Evolutionary conservation across 2,329 filamentous ascomycete species (phyloP), one percentile per base, ranked within the genome.

Genomic region (Xylaria sp.): DNA sequence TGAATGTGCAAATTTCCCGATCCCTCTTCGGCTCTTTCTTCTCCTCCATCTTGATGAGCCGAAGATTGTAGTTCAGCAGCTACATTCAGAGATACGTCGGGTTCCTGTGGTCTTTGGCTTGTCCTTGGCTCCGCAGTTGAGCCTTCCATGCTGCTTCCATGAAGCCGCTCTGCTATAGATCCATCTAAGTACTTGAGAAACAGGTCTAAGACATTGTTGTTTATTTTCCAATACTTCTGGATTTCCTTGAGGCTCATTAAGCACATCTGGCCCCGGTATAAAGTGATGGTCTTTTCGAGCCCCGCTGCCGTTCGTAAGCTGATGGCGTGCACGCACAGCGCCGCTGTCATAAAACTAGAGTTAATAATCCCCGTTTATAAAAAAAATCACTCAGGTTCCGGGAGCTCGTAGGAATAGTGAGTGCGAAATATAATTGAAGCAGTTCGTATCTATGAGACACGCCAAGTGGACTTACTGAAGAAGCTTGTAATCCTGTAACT

Each of bases 201-300:
- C 25, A 52, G 32, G 48, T 52, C 48, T n/a, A 52, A 52, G 13
- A 52, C 15, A 52, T 30, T 52, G 15, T 52, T 52, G 10, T 52
- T 52, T 30, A 52, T 52, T n/a, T 52, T 52, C 48, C 48, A 52
- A 32, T 52, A 52, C 48, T 52, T 52, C 23, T 52, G 48, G 10
- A 52, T 52, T 15, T 52, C 48, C 18, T 52, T 52, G 7, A 52
- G 48, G 15, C 48, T n/a, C 48, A 52, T 52, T 25, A 52, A 52
- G 48, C 48, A 52, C 48, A 52, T 52, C 25, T n/a, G 48, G 13
- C 48, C 48, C 7, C 48, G 48, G 7, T 52, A 25, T 32, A 52
- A 32, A 15, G 48, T 52, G 7, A 52, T 52, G 15, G 25, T 52
- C 48, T 52, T 52, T 30, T 52, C 25, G 25, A 52, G 48, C 18